Evolutionary conservation across 306 rosid genomes (phyloP), one percentile per base, ranked within the genome.

Genomic region (Medicago truncatula): DNA sequence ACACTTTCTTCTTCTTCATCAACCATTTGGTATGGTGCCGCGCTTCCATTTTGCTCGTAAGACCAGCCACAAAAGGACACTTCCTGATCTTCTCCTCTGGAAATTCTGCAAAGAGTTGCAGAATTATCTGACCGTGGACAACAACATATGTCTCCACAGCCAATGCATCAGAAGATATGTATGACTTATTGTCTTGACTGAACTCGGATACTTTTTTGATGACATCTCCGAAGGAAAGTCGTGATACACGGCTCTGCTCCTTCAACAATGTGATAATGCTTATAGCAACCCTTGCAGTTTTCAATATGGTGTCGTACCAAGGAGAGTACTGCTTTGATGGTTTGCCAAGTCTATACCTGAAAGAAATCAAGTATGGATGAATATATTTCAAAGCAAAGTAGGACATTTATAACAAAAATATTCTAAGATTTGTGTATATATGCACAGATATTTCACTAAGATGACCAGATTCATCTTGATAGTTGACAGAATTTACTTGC

Each of bases 21-120:
- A 89, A 65, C 99, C 99, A 95, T 83, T 92, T 95, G 38, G 98
- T 95, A 81, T 95, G 98, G 87, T 82, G 97, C 8, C 96, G 86
- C 81, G 69, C 95, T 86, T 95, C 98, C 97, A 95, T 95, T 83
- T 92, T 92, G 20, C 70, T 83, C 39, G 69, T 2, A 39, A 95
- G 97, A 67, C 97, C 96, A 10, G 80, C 64, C 78, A 95, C 89
- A 83, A 95, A 95, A 46, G 99, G 79, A 80, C 86, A 92, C 74
- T 80, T 92, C 81, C 79, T 89, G 46, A 95, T 86, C 81, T 80
- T 79, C 1, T 40, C 84, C 77, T 89, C 98, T 9, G 99, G 98
- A 89, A 70, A 95, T 73, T 85, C 97, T 16, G 93, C 88, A 83
- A 95, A 95, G 46, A 91, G 84, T 81, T 95, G 99, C 78, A 90